Base-by-base conservation (phyloP, 2,329 filamentous ascomycete genomes). In the Alternaria alternata region DNA sequence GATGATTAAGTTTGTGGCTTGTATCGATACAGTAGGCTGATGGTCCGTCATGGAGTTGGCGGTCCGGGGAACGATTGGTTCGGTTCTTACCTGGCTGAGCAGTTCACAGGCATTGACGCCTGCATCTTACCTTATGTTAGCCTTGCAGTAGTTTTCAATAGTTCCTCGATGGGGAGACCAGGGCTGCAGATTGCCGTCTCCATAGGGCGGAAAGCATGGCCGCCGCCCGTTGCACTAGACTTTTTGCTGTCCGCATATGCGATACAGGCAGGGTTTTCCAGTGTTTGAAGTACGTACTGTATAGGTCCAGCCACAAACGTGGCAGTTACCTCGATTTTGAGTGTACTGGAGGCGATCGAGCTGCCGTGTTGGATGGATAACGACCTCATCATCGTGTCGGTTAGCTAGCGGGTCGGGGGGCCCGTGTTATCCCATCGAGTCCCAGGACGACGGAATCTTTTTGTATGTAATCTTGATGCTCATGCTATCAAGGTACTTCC, bases 1-100 rank as follows among this genome's bases (percentile, higher is more conserved):
- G 63, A 61, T 66, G 64, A 65, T 51, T 66, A 65, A 66, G 47
- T 55, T 34, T 41, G 41, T 53, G 57, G 48, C 46, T 51, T 54
- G 62, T 67, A 51, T 59, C 51, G 48, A 61, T 62, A 64, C 62
- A 44, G 16, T 5, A 41, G 24, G 36, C 43, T 47, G 39, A 24
- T 11, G 22, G 44, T n/a, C n/a, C 28, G 36, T 28, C 26, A 11
- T 38, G 43, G 44, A 41, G 42, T 32, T 46, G 32, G 38, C 30
- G 9, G 42, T 48, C 36, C 34, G 30, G 9, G 22, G 5, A 16
- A 20, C 14, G 22, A 63, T 64, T 67, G 63, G 58, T 43, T 54
- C 57, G 55, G 53, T 49, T 63, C 38, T 32, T 22, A 14, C 18
- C 39, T 57, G 42, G 54, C 34, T 51, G 43, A 41, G 54, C 22